These are phyloP conservation scores for Termitomyces sp. DNA, from an alignment of 768 basidiomycete species.

Conservation along the genomic window DNA sequence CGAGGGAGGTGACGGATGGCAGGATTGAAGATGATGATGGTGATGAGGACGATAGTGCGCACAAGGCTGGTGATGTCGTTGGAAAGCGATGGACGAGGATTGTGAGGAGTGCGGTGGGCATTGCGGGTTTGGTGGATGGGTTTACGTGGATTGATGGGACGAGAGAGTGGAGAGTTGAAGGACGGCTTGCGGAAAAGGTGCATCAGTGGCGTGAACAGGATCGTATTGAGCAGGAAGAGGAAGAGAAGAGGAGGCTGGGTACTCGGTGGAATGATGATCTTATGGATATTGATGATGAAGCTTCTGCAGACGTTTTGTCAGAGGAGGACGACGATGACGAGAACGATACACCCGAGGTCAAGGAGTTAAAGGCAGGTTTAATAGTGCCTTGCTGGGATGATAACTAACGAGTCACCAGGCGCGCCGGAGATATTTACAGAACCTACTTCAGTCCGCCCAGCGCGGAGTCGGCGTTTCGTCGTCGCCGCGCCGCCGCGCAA, in stretches of 20 bases:
- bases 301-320: slow-evolving; percentile 30
- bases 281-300: slow-evolving; percentile 68
- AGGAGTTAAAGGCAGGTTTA: slow-evolving; percentile 65
- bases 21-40: slow-evolving; percentile 76
- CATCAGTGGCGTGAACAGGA: slow-evolving; percentile 67
- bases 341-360: slow-evolving; percentile 67
- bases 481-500: slow-evolving; percentile 19
- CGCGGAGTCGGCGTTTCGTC: slow-evolving; percentile 20
- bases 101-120: slow-evolving; percentile 58
- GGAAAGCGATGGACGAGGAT: slow-evolving; percentile 70
- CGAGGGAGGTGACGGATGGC: slow-evolving; percentile 59
- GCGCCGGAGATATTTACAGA: slow-evolving; percentile 68
- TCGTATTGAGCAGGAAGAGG: slow-evolving; percentile 56
- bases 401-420: slow-evolving; percentile 37
- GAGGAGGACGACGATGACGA: slow-evolving; percentile 60
- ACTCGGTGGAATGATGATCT: slow-evolving; percentile 59
- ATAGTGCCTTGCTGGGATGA: neutral
- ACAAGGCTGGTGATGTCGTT: slow-evolving; percentile 31
- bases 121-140: slow-evolving; percentile 70
- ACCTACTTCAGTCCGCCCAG: slow-evolving; percentile 49
- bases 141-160: slow-evolving; percentile 61
- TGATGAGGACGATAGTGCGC: slow-evolving; percentile 15
- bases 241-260: slow-evolving; percentile 59
- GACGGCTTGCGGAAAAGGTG: slow-evolving; percentile 62
- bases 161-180: slow-evolving; percentile 59